phyloP scores from a whole-genome alignment of 768 basidiomycete genomes.

The Auriscalpium orientale region DNA sequence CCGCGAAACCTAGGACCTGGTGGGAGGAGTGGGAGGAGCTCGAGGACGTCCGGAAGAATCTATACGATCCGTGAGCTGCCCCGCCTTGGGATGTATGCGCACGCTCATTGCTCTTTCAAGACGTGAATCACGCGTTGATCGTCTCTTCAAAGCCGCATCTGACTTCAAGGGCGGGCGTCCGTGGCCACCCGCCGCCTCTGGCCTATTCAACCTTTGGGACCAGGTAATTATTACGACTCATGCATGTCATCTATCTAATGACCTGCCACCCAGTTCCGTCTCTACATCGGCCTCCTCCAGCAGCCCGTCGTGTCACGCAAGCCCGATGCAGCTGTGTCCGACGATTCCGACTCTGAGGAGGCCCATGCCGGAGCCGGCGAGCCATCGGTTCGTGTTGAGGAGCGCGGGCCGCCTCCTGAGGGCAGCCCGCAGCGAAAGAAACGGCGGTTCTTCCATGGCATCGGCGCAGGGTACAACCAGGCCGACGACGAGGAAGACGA shows the following conservation, averaged over 20 bases:
- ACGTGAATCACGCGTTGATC: slow-evolving; percentile 37
- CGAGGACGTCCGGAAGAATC: slow-evolving; percentile 39
- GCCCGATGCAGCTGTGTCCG: slow-evolving; percentile 13
- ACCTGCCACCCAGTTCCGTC: slow-evolving; percentile 40
- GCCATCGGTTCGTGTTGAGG: neutral
- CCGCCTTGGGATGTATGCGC: neutral
- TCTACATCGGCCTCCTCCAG: slow-evolving; percentile 47
- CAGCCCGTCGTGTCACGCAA: slow-evolving; percentile 14
- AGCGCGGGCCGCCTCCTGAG: neutral
- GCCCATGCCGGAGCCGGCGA: slow-evolving; percentile 22
- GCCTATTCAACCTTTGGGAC: slow-evolving; percentile 49
- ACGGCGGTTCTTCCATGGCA: neutral
- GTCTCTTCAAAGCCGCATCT: slow-evolving; percentile 47
- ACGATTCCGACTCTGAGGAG: slow-evolving; percentile 30
- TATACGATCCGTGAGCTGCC: slow-evolving; percentile 43
- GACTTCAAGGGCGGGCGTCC: slow-evolving; percentile 45
- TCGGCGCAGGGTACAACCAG: slow-evolving; percentile 14
- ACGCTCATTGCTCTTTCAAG: slow-evolving; percentile 24
- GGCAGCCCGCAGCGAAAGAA: neutral
- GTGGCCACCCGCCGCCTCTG: slow-evolving; percentile 28
- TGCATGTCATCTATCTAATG: neutral
- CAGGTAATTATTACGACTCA: no score
- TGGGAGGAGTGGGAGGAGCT: slow-evolving; percentile 66
- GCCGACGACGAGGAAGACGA: slow-evolving; percentile 14
- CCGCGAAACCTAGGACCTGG: slow-evolving; percentile 38